These are phyloP conservation scores for Phytophthora ohioensis DNA, from an alignment of 352 stramenopile species.

Conservation along the genomic window DNA sequence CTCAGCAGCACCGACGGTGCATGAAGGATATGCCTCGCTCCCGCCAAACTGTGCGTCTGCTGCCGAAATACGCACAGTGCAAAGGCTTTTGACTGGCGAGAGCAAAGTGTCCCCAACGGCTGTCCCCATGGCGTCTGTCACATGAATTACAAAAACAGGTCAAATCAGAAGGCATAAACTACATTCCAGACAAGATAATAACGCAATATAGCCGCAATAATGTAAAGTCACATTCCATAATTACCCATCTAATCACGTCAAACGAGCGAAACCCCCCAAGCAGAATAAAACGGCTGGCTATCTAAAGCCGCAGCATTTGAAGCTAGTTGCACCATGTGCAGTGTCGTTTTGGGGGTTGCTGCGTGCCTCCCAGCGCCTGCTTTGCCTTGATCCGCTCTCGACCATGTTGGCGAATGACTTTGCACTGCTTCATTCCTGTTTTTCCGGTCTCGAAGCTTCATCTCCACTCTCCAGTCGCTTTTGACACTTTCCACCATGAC, in stretches of 20 bases:
- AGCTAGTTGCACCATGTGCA: slow-evolving; percentile 16
- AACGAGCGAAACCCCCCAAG: slow-evolving; percentile 18
- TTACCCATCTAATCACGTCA: slow-evolving; percentile 6
- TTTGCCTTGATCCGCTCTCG: neutral
- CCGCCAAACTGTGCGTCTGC: slow-evolving; percentile 29
- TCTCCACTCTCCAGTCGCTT: slow-evolving; percentile 7
- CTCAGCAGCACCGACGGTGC: slow-evolving; percentile 12
- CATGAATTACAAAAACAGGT: slow-evolving; percentile 14
- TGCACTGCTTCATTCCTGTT: slow-evolving; percentile 34
- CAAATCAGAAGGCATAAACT: neutral
- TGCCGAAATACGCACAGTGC: slow-evolving; percentile 33
- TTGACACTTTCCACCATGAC: slow-evolving; percentile 21
- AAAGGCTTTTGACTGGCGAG: neutral
- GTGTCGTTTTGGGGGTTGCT: slow-evolving; percentile 10
- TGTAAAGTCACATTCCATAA: neutral
- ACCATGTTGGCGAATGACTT: neutral
- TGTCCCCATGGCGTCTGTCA: slow-evolving; percentile 21
- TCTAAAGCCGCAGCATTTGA: slow-evolving; percentile 15
- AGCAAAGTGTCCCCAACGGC: slow-evolving; percentile 35
- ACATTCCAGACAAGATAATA: neutral
- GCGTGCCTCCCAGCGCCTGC: slow-evolving; percentile 15
- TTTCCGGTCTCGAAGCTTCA: slow-evolving; percentile 30
- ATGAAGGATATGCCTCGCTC: slow-evolving; percentile 28
- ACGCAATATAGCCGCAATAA: slow-evolving; percentile 6
- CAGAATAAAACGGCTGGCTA: slow-evolving; percentile 31